Evolutionary conservation across 768 basidiomycete species (phyloP).

Genomic region (Auricularia auricula-judae): DNA sequence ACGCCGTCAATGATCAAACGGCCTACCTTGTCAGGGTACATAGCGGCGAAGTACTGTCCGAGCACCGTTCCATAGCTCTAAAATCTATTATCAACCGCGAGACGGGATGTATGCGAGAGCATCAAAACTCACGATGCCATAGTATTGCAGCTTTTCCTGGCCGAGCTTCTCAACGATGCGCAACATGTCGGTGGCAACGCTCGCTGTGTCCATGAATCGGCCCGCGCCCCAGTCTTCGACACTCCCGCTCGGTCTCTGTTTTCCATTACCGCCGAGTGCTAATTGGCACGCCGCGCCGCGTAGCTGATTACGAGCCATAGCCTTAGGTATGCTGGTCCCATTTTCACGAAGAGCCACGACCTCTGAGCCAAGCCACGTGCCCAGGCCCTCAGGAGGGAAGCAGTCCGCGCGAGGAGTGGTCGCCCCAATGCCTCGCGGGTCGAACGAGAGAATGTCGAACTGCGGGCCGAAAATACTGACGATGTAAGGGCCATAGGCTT

Average conservation of each 20-base stretch:
- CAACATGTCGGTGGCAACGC: slow-evolving; percentile 2
- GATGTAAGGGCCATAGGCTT: neutral
- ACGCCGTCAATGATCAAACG: slow-evolving; percentile 2
- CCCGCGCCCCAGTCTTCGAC: neutral
- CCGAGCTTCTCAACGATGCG: slow-evolving; percentile 1
- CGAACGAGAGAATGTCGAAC: neutral
- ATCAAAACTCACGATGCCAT: slow-evolving; percentile 5
- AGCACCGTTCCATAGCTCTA: slow-evolving; percentile 2
- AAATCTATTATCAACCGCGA: neutral
- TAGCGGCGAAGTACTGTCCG: slow-evolving; percentile 3
- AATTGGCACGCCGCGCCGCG: neutral
- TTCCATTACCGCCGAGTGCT: neutral
- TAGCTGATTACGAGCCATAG: neutral
- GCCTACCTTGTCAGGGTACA: slow-evolving; percentile 5
- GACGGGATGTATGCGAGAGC: neutral
- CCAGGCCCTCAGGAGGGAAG: neutral
- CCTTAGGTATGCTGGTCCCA: neutral
- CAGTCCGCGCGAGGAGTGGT: neutral
- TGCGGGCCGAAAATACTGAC: neutral
- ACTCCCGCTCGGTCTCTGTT: neutral
- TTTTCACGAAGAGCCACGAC: neutral
- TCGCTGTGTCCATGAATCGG: neutral
- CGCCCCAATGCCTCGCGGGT: neutral
- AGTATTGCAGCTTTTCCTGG: slow-evolving; percentile 10
- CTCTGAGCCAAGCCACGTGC: neutral